Evolutionary conservation across 2,329 filamentous ascomycete genomes (phyloP).

Genomic region (Penicillium frequentans): DNA sequence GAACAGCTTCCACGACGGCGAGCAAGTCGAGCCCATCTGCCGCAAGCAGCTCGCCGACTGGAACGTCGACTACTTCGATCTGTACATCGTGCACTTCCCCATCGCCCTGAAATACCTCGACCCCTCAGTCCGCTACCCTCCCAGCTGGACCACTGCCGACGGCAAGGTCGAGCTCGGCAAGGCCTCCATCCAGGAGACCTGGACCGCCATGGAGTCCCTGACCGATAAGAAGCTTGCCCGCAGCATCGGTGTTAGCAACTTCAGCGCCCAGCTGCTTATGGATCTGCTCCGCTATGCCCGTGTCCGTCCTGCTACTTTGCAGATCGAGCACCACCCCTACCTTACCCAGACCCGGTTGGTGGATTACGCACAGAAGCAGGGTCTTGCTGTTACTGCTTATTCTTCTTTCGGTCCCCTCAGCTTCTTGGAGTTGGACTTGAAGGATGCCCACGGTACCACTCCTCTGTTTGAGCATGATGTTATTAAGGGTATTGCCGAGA

Average conservation of each 20-base stretch:
- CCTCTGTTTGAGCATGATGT: conserved; percentile 70
- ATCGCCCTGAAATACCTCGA: conserved; percentile 83
- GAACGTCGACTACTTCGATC: conserved; percentile 85
- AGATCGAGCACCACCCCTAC: conserved; percentile 91
- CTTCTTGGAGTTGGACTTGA: conserved; percentile 75
- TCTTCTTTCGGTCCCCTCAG: conserved; percentile 78
- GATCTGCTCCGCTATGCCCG: conserved; percentile 77
- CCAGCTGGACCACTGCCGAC: conserved; percentile 69
- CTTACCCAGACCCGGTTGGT: conserved; percentile 73
- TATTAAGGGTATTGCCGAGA: conserved; percentile 65
- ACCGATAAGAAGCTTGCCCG: conserved; percentile 67
- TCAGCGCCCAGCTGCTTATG: conserved; percentile 74
- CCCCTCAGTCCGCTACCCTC: conserved; percentile 75
- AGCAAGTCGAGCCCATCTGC: conserved; percentile 73
- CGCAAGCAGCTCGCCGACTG: conserved; percentile 78
- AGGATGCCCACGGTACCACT: conserved; percentile 63
- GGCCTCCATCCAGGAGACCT: conserved; percentile 77
- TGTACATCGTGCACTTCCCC: conserved; percentile 88
- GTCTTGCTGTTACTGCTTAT: conserved; percentile 77
- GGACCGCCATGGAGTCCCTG: conserved; percentile 75
- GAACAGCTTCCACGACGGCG: conserved; percentile 84
- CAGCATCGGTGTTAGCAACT: conserved; percentile 81
- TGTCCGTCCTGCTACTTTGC: conserved; percentile 72
- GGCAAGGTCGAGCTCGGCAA: conserved; percentile 64
- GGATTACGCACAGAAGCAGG: conserved; percentile 66